Conservation (phyloP, 2,329 filamentous ascomycete genomes). For the Torrubiellomyces zombiae region DNA sequence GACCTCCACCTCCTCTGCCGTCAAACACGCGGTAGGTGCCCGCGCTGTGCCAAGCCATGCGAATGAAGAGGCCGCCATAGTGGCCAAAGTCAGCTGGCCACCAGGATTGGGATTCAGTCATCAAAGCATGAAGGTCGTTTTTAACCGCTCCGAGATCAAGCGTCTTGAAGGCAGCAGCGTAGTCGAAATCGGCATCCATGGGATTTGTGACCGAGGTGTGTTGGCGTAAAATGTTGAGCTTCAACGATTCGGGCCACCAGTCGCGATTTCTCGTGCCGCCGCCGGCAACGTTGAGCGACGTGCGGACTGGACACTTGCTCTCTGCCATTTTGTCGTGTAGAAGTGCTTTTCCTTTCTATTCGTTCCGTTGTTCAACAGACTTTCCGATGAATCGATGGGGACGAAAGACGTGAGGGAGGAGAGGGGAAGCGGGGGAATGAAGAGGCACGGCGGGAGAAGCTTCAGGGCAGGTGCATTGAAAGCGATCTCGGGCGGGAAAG, state of each 20-base stretch:
- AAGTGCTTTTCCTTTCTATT: too few relatives aligned
- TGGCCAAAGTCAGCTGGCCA: constrained; percentile 73
- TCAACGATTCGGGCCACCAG: constrained; percentile 59
- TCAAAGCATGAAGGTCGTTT: constrained; percentile 52
- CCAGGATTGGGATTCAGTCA: constrained; percentile 67
- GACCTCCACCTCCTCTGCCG: constrained; percentile 57
- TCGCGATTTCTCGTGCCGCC: constrained; percentile 51
- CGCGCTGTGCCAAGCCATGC: constrained; percentile 68
- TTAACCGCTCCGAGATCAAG: constrained; percentile 46
- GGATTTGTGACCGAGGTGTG: constrained; percentile 49
- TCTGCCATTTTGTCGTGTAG: constrained; percentile 8
- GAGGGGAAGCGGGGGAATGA: constrained; percentile 1
- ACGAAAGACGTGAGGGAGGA: background rate
- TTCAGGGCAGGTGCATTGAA: background rate
- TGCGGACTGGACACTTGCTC: constrained; percentile 15
- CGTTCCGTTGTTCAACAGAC: too few relatives aligned
- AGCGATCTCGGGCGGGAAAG: background rate
- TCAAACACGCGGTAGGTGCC: constrained; percentile 64
- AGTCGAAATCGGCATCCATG: constrained; percentile 50
- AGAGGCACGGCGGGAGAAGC: background rate
- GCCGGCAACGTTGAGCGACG: constrained; percentile 28
- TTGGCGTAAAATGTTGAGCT: constrained; percentile 58
- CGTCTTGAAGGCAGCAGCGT: constrained; percentile 53
- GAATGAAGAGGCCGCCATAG: constrained; percentile 66
- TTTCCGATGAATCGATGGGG: background rate